Base-by-base conservation (phyloP, 2,329 filamentous ascomycete genomes). In the Iodosphaeria phyllophila region DNA sequence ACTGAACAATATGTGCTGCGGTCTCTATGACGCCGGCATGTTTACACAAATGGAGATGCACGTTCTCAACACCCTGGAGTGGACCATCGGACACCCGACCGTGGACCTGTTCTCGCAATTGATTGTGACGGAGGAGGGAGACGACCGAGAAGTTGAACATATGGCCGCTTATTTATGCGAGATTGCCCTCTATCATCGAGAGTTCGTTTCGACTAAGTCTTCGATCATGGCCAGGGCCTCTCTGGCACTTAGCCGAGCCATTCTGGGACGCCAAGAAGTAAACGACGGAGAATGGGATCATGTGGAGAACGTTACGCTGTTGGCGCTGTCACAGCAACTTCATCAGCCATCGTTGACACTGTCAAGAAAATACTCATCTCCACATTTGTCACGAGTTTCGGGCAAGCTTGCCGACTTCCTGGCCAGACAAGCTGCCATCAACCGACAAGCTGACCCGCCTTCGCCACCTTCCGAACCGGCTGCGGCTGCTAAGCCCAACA, bases 21-120 rank as follows among this genome's bases (percentile, higher is more conserved):
- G 79, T 18, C 66, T 95, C 19, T 98, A 98, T 54, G 89, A 98
- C 42, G 83, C 92, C 24, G 86, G 92, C 56, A 98, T 98, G 89
- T 98, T 98, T 56, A 86, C 84, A 8, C 89, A 98, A 53, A 98
- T 98, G 89, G 89, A 98, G 58, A 95, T 91, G 84, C 89, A 98
- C 50, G 86, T 98, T 18, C 66, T 98, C 39, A 91, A 93, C 55
- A 98, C 89, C 2, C 67, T 98, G 30, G 82, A 91, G 48, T 98
- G 89, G 89, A 72, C 75, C 37, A 78, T 98, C 37, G 89, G 89
- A 28, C 86, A 95, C 54, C 84, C 89, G 2, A 95, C 89, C 15
- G 79, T 93, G 36, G 86, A 95, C 51, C 79, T 76, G 48, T 98
- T 93, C 54, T 65, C 91, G 23, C 78, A 92, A 44, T 58, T 93